Evolutionary conservation across 768 basidiomycete species (phyloP).

Genomic region (Pulveroboletus sp.): DNA sequence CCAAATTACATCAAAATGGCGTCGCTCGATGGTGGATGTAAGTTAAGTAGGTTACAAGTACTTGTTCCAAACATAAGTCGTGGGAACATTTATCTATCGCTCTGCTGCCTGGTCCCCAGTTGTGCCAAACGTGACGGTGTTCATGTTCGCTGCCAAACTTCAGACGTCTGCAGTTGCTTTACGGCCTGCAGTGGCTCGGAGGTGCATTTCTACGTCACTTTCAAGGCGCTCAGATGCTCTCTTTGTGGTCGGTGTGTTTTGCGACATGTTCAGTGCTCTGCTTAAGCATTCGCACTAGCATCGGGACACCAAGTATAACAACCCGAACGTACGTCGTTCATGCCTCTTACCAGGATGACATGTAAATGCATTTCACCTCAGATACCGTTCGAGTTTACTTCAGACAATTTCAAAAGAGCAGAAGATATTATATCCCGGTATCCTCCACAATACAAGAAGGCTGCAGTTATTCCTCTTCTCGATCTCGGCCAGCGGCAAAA

Average conservation of each 20-base stretch:
- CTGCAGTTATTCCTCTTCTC: slow-evolving; percentile 93
- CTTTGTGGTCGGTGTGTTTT: slow-evolving; percentile 66
- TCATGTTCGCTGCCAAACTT: slow-evolving; percentile 24
- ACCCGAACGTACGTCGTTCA: slow-evolving; percentile 63
- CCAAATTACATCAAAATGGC: slow-evolving; percentile 65
- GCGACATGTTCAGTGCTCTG: slow-evolving; percentile 7
- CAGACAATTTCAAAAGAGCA: slow-evolving; percentile 81
- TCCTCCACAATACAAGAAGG: slow-evolving; percentile 98
- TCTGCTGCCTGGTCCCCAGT: no score
- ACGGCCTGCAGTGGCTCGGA: slow-evolving; percentile 18
- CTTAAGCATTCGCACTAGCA: slow-evolving; percentile 53
- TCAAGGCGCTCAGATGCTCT: slow-evolving; percentile 74
- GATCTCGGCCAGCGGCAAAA: slow-evolving; percentile 97
- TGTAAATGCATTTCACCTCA: slow-evolving; percentile 28
- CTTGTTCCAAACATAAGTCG: no score
- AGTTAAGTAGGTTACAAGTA: no score
- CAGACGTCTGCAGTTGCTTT: slow-evolving; percentile 10
- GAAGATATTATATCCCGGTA: slow-evolving; percentile 90
- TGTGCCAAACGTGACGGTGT: not conserved
- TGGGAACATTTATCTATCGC: slow-evolving; percentile 18
- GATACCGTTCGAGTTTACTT: slow-evolving; percentile 88
- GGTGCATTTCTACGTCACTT: slow-evolving; percentile 37
- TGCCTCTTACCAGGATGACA: not conserved
- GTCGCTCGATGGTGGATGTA: slow-evolving; percentile 57
- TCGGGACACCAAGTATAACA: slow-evolving; percentile 93